phyloP scores from a whole-genome alignment of 2,329 filamentous ascomycete genomes.

The Botryosphaeria dothidea region DNA sequence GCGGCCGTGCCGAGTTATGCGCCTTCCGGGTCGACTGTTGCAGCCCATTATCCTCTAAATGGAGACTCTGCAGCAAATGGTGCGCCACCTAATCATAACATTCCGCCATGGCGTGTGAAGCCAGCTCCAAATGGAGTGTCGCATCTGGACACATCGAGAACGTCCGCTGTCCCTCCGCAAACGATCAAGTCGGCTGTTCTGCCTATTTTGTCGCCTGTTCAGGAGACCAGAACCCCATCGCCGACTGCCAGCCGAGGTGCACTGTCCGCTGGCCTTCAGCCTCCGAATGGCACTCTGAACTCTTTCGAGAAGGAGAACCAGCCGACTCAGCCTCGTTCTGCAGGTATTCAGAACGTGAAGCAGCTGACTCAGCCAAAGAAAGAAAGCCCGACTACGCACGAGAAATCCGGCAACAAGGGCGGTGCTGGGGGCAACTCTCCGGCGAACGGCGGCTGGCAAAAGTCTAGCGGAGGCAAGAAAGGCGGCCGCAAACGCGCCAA shows the following conservation, averaged over 20 bases:
- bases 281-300: constrained; percentile 25
- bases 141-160: constrained; percentile 45
- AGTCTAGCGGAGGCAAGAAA: constrained; percentile 25
- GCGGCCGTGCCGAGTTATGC: background rate
- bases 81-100: background rate
- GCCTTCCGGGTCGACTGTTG: background rate
- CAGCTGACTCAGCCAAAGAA: constrained; percentile 9
- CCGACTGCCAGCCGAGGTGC: constrained; percentile 61
- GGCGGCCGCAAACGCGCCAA: constrained; percentile 36
- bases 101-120: constrained; percentile 32
- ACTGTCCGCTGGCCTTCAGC: constrained; percentile 26
- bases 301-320: background rate
- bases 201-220: constrained; percentile 69
- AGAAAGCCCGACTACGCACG: constrained; percentile 26
- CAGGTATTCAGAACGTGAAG: background rate
- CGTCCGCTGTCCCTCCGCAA: constrained; percentile 40
- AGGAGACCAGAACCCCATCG: constrained; percentile 71
- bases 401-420: constrained; percentile 24
- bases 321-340: background rate
- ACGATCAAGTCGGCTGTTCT: constrained; percentile 45
- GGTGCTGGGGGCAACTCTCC: background rate
- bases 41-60: constrained; percentile 18
- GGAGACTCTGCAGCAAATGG: constrained; percentile 16
- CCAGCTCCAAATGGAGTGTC: constrained; percentile 33
- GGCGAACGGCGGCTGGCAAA: constrained; percentile 14